phyloP scores from a whole-genome alignment of 768 basidiomycete species.

The Jaapia argillacea region DNA sequence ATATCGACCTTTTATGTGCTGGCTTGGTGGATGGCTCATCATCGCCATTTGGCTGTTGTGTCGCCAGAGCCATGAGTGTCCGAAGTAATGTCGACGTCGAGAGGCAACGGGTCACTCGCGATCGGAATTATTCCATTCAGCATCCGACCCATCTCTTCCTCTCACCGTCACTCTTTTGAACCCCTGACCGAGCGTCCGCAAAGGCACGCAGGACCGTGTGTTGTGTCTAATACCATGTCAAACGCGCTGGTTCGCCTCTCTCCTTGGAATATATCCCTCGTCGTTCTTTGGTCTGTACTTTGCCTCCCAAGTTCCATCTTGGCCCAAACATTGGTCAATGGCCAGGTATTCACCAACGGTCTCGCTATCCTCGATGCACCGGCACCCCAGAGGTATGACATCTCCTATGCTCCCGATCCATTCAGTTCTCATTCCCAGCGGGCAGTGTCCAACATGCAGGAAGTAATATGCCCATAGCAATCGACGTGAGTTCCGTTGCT shows the following conservation, averaged over 20 bases:
- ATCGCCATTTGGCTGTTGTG: too few species aligned
- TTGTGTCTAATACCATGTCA: not conserved
- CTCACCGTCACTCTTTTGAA: too few species aligned
- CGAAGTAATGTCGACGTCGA: not conserved
- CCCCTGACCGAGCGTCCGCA: too few species aligned
- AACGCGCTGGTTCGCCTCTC: not conserved
- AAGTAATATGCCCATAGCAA: slow-evolving; percentile 20
- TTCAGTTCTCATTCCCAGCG: not conserved
- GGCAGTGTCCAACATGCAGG: slow-evolving; percentile 20
- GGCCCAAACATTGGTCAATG: slow-evolving; percentile 16
- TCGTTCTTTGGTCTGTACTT: slow-evolving; percentile 2
- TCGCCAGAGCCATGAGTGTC: not conserved
- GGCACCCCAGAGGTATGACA: slow-evolving; percentile 11
- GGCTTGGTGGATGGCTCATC: too few species aligned
- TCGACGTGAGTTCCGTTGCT: slow-evolving; percentile 19
- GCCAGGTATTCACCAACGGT: slow-evolving; percentile 18
- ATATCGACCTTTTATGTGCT: slow-evolving; percentile 35
- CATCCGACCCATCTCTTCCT: too few species aligned
- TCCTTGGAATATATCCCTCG: not conserved
- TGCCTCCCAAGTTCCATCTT: slow-evolving; percentile 4
- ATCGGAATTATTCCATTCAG: too few species aligned
- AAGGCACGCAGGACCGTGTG: too few species aligned
- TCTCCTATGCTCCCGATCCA: not conserved
- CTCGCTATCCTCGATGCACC: slow-evolving; percentile 21
- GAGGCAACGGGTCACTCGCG: too few species aligned